Percentiles rank a stretch among this genome's conserved stretches.
These are phyloP conservation scores for Penicillium coffeae DNA, from an alignment of 495 filamentous ascomycete genomes.

Conservation along the genomic window DNA sequence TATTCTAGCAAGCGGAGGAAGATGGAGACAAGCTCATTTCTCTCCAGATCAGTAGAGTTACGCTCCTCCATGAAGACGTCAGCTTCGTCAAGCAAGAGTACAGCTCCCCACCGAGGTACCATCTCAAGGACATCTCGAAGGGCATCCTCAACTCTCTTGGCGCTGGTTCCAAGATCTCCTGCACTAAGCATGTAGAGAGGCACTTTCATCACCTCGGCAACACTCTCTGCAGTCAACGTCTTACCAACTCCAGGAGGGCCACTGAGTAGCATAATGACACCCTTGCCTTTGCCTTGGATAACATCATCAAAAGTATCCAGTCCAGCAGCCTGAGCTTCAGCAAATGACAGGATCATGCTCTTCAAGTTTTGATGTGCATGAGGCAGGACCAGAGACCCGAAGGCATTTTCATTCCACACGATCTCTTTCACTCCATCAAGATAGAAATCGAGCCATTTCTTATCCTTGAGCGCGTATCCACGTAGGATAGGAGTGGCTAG, in stretches of 20 bases:
- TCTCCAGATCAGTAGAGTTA: constrained; percentile 30
- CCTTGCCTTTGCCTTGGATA: constrained; percentile 36
- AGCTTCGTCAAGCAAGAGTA: constrained; percentile 55
- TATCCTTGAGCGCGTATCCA: constrained; percentile 32
- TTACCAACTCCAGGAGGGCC: constrained; percentile 47
- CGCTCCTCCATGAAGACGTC: constrained; percentile 55
- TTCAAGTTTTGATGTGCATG: constrained; percentile 49
- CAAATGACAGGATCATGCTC: constrained; percentile 50
- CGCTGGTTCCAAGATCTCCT: constrained; percentile 35
- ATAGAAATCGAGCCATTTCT: constrained; percentile 40
- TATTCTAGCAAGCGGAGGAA: constrained; percentile 58
- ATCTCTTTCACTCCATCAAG: constrained; percentile 34
- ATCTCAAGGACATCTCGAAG: constrained; percentile 38
- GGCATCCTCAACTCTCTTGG: constrained; percentile 36
- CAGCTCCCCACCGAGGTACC: constrained; percentile 42
- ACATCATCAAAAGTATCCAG: constrained; percentile 32
- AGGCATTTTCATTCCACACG: constrained; percentile 47
- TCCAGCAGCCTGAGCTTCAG: constrained; percentile 27
- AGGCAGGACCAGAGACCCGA: constrained; percentile 50
- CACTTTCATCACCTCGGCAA: constrained; percentile 23
- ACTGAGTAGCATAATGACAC: constrained; percentile 49
- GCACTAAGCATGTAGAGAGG: constrained; percentile 30
- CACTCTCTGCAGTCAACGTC: constrained; percentile 31
- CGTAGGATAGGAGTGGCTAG: too few relatives aligned
- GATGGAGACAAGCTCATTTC: constrained; percentile 49